These are phyloP conservation scores for Tylopilus sp. DNA, from an alignment of 768 basidiomycete genomes.

Conservation along the genomic window DNA sequence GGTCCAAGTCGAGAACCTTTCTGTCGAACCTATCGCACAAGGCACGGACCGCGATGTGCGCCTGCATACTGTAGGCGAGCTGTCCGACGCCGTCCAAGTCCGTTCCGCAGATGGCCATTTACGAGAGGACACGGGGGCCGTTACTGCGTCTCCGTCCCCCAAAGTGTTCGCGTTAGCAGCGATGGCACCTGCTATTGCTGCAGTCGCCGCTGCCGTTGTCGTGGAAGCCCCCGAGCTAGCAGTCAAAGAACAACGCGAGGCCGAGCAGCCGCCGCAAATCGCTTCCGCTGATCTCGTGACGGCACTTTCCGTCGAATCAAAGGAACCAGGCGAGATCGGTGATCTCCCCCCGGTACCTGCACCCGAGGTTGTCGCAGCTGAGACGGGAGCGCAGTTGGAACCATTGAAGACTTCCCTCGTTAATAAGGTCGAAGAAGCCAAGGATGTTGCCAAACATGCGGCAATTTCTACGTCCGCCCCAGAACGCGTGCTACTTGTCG, in stretches of 20 bases:
- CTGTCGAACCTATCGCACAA: neutral
- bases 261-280: constrained; percentile 4
- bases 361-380: constrained; percentile 4
- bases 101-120: constrained; percentile 1
- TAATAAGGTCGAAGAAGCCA: constrained; percentile 9
- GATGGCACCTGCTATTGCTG: neutral
- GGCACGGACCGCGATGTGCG: neutral
- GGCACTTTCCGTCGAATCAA: constrained; percentile 9
- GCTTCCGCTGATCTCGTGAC: constrained; percentile 2
- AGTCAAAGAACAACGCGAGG: constrained; percentile 3
- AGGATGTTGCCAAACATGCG: constrained; percentile 8
- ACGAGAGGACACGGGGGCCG: constrained; percentile 1
- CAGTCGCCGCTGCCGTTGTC: neutral
- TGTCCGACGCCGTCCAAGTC: neutral
- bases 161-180: constrained; percentile 1
- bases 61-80: neutral
- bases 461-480: constrained; percentile 14
- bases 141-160: constrained; percentile 1
- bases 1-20: neutral
- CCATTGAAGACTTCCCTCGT: neutral
- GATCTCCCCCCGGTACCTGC: neutral
- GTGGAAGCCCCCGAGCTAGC: neutral
- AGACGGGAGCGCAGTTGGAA: constrained; percentile 13
- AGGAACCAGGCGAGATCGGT: neutral
- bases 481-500: constrained; percentile 10